These are phyloP conservation scores for Panaeolus cyanescens DNA, from an alignment of 768 basidiomycete genomes.

Conservation along the genomic window DNA sequence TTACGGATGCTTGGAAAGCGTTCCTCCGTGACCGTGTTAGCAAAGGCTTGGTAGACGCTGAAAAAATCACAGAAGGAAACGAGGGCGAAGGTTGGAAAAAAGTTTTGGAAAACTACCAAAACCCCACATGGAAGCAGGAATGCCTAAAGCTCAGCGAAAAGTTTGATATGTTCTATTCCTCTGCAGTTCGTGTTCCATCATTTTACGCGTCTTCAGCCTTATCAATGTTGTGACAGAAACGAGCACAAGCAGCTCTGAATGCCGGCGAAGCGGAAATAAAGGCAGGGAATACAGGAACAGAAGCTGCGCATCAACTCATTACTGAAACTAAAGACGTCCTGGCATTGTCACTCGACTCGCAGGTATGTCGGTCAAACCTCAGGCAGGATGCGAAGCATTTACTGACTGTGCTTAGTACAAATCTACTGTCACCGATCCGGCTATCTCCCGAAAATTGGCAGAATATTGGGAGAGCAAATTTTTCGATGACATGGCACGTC, in stretches of 20 bases:
- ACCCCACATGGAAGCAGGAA: slow-evolving; percentile 68
- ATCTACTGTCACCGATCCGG: slow-evolving; percentile 81
- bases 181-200: slow-evolving; percentile 58
- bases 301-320: slow-evolving; percentile 59
- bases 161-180: slow-evolving; percentile 84
- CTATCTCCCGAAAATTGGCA: slow-evolving; percentile 79
- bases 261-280: slow-evolving; percentile 46
- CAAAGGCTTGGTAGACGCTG: slow-evolving; percentile 58
- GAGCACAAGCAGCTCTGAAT: slow-evolving; percentile 52
- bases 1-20: slow-evolving; percentile 63
- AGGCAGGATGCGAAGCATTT: not conserved
- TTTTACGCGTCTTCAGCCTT: slow-evolving; percentile 14
- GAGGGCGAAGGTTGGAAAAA: slow-evolving; percentile 58
- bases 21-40: slow-evolving; percentile 66
- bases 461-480: slow-evolving; percentile 89
- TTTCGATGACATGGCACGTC: slow-evolving; percentile 89
- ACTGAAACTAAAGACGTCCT: slow-evolving; percentile 79
- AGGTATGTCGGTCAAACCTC: slow-evolving; percentile 45
- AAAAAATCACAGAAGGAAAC: slow-evolving; percentile 48
- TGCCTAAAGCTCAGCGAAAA: slow-evolving; percentile 85
- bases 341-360: slow-evolving; percentile 68
- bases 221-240: slow-evolving; percentile 40
- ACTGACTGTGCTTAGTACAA: slow-evolving; percentile 53
- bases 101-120: slow-evolving; percentile 48
- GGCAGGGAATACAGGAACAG: slow-evolving; percentile 38